Base-by-base conservation (phyloP, 139 green algal genomes). In the Chlamydomonas eustigma region DNA sequence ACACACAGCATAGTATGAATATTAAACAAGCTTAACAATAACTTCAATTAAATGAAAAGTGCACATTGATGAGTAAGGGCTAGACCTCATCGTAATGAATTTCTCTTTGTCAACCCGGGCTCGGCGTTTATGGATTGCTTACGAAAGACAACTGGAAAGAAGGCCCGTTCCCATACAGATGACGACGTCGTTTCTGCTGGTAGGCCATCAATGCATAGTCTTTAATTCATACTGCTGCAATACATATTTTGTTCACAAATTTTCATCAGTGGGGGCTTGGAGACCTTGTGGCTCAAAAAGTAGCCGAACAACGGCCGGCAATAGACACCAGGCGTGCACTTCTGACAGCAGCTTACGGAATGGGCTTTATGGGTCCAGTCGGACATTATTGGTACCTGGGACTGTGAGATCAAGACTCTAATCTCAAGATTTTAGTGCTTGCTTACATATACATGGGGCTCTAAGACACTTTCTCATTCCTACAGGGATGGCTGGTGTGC, bases 311-410 rank as follows among this genome's bases (percentile, higher is more conserved):
- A 50, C 78, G 64, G 28, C 30, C 77, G 24, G 37, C 12, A 2
- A 5, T 76, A 8, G 84, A 88, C 69, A n/a, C 31, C 30, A 51
- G 71, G 6, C 76, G 84, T 6, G 39, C 44, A 0, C 34, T 71
- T 1, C 24, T 84, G 44, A 89, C 84, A 0, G 84, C 76, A 0
- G 50, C 71, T 1, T 89, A 85, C 71, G 84, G 84, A 0, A 78
- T 66, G 0, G 65, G 37, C 3, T 78, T 85, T 8, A 83, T 89
- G 4, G 84, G 84, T 0, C 84, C 84, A 0, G 51, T 80, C 0
- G 84, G 84, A 0, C 83, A 88, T 37, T 75, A 37, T 38, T 75
- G 68, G 68, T 75, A 75, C 37, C 68, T 75, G 4, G 68, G 37
- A 28, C 38, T 75, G 68, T 75, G 68, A 64, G 68, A 64, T 50